phyloP scores from a whole-genome alignment of 352 stramenopile species.

The Pythium sukuiense region DNA sequence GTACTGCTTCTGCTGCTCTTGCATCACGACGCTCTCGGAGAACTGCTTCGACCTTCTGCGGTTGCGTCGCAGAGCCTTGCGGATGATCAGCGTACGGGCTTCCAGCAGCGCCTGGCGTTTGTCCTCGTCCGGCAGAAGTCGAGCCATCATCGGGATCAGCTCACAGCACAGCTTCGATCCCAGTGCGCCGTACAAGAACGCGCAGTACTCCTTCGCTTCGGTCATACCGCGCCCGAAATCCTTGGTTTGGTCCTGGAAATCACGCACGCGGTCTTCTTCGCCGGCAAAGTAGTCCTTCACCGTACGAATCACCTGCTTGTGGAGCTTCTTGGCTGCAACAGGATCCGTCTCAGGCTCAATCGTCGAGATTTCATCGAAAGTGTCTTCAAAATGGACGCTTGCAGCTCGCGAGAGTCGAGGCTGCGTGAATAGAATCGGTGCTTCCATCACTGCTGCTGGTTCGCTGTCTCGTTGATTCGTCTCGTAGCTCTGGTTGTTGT shows the following conservation, averaged over 20 bases:
- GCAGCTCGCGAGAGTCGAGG: slow-evolving; percentile 7
- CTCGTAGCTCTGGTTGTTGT: neutral
- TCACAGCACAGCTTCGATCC: slow-evolving; percentile 67
- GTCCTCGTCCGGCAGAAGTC: slow-evolving; percentile 60
- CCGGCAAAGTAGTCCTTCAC: slow-evolving; percentile 59
- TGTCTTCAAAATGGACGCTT: slow-evolving; percentile 40
- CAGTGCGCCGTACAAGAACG: slow-evolving; percentile 69
- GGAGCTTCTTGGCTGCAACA: slow-evolving; percentile 62
- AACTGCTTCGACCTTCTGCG: slow-evolving; percentile 79
- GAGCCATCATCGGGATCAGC: slow-evolving; percentile 74
- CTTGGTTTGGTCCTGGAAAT: slow-evolving; percentile 79
- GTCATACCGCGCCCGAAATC: slow-evolving; percentile 74
- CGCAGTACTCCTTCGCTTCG: slow-evolving; percentile 72
- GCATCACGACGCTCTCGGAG: slow-evolving; percentile 68
- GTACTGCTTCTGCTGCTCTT: slow-evolving; percentile 41
- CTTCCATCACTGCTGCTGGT: neutral
- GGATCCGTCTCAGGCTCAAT: slow-evolving; percentile 55
- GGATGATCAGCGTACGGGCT: slow-evolving; percentile 61
- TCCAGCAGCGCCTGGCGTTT: slow-evolving; percentile 66
- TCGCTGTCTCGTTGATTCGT: neutral
- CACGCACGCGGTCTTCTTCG: slow-evolving; percentile 72
- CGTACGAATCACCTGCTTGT: slow-evolving; percentile 70
- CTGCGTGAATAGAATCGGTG: slow-evolving; percentile 9
- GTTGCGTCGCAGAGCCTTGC: slow-evolving; percentile 55
- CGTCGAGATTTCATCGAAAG: slow-evolving; percentile 55